phyloP scores from a whole-genome alignment of 1,284 basidiomycete species.

The Irpex sp. region DNA sequence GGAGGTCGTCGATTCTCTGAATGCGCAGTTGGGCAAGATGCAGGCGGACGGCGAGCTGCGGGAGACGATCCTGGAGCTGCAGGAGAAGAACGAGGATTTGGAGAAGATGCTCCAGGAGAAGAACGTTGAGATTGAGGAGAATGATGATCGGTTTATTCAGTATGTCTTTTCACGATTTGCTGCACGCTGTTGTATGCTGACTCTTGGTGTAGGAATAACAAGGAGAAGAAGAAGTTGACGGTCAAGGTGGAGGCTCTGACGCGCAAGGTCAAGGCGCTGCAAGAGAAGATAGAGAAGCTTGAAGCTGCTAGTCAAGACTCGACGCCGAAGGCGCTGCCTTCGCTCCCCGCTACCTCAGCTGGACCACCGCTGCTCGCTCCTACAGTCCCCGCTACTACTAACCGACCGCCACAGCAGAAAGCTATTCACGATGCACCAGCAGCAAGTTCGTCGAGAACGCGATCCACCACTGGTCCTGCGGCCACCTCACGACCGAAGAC shows the following conservation, averaged over 20 bases:
- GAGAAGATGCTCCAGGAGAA: constrained; percentile 65
- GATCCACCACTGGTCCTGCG: constrained; percentile 39
- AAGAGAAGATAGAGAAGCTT: constrained; percentile 48
- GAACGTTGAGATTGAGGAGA: constrained; percentile 76
- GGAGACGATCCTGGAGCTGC: constrained; percentile 51
- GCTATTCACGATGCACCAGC: constrained; percentile 19
- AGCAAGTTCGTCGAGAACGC: constrained; percentile 27
- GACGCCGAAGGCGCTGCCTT: constrained; percentile 6
- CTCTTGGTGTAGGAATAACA: constrained; percentile 50
- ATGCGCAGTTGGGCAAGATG: constrained; percentile 51
- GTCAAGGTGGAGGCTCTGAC: constrained; percentile 65
- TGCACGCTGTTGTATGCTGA: not conserved
- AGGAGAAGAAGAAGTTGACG: constrained; percentile 72
- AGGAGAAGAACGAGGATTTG: constrained; percentile 69
- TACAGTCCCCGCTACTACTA: not conserved
- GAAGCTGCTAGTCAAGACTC: constrained; percentile 38
- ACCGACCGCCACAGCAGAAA: constrained; percentile 10
- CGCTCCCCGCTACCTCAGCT: constrained; percentile 14
- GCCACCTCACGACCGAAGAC: constrained; percentile 45
- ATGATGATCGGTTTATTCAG: constrained; percentile 77
- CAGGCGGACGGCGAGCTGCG: constrained; percentile 51
- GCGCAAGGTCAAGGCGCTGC: constrained; percentile 66
- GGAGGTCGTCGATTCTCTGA: constrained; percentile 53
- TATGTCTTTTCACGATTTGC: constrained; percentile 34
- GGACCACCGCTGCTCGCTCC: not conserved